Base-by-base conservation (phyloP, 768 basidiomycete species). In the Trametes punicea region DNA sequence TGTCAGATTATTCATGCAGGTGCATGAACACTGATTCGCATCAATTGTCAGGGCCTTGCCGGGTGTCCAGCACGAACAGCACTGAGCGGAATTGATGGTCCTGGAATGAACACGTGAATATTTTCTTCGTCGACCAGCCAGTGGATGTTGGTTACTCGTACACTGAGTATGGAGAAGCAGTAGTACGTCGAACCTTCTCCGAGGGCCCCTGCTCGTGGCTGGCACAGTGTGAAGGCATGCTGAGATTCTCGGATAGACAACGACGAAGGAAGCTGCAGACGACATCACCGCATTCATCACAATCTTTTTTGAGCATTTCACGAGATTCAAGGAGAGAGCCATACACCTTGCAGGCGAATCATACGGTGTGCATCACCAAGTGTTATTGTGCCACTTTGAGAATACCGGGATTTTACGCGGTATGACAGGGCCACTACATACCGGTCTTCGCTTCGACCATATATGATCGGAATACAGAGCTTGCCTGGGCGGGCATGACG, bases 291-390 rank as follows among this genome's bases (percentile, higher is more conserved):
- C 82, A 0, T 90, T 90, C 61, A 75, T 89, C 0, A 73, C 79
- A 3, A 81, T 90, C 51, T 89, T 89, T 70, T 89, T 89, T 45
- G 85, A 89, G 62, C 77, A 83, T 55, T 91, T 91, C 65, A 75
- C 69, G 52, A 74, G 84, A 62, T 88, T 89, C 74, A 82, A 86
- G 61, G 86, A 85, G 2, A 73, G 87, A 3, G 66, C 73, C 2
- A 70, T 75, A 36, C 75, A 75, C 45, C 64, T 76, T 57, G 68
- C 72, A 18, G 74, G 75, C 13, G 71, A 83, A 68, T 81, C 80
- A 4, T 82, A 82, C 36, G 82, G 74, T 11, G 82, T 80, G n/a
- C n/a, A n/a, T n/a, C n/a, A n/a, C n/a, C n/a, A 57, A 44, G 74
- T 68, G 18, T 3, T 29, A n/a, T 18, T 16, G 26, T 21, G 4